These are phyloP conservation scores for Xanthoparmelia taractica DNA, from an alignment of 495 filamentous ascomycete genomes.

Conservation along the genomic window DNA sequence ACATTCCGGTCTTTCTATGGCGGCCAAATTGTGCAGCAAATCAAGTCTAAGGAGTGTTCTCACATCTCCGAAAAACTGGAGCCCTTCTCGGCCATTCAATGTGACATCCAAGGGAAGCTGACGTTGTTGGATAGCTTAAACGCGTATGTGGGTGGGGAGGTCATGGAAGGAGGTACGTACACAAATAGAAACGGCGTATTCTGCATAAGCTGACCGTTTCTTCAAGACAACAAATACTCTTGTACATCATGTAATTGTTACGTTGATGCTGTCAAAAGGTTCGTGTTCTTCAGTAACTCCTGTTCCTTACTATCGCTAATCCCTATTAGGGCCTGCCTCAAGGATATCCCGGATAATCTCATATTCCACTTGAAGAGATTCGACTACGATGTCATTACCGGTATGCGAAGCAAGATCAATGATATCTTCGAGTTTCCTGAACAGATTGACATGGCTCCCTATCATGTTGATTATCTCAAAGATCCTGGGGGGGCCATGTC, in stretches of 20 bases:
- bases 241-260: constrained; percentile 85
- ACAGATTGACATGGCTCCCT: constrained; percentile 81
- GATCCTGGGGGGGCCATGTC: constrained; percentile 45
- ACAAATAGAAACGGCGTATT: constrained; percentile 3
- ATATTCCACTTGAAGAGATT: constrained; percentile 97
- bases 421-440: constrained; percentile 84
- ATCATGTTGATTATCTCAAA: constrained; percentile 79
- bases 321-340: constrained; percentile 63
- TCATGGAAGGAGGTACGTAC: constrained; percentile 80
- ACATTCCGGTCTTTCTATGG: constrained; percentile 80
- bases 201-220: constrained; percentile 26
- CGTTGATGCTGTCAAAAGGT: constrained; percentile 90
- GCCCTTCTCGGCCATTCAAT: constrained; percentile 91
- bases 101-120: constrained; percentile 90
- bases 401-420: constrained; percentile 88
- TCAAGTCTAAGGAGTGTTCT: constrained; percentile 86
- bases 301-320: constrained; percentile 21
- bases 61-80: constrained; percentile 89
- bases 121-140: constrained; percentile 78
- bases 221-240: constrained; percentile 87
- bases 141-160: constrained; percentile 90
- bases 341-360: constrained; percentile 86
- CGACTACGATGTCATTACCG: constrained; percentile 81
- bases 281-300: constrained; percentile 19
- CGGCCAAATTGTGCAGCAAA: constrained; percentile 87